phyloP scores from a whole-genome alignment of 495 filamentous ascomycete genomes.

The Immersiella caudata region DNA sequence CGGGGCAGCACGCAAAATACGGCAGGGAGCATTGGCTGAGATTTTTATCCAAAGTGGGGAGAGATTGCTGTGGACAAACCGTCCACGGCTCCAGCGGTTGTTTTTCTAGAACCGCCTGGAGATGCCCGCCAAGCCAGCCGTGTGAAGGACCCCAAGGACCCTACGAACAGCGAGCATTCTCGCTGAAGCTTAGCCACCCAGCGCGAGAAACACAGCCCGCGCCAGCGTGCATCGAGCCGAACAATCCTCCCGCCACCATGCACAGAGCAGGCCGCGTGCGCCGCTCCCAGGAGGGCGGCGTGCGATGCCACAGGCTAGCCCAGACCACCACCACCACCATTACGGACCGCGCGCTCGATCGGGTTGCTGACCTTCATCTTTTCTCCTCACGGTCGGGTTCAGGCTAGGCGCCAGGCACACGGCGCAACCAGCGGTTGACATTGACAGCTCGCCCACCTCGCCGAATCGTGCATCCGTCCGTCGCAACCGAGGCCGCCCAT shows the following conservation, averaged over 20 bases:
- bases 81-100: slow-evolving; percentile 23
- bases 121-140: slow-evolving; percentile 1
- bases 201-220: neutral
- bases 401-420: slow-evolving; percentile 1
- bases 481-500: slow-evolving; percentile 12
- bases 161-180: neutral
- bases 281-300: neutral
- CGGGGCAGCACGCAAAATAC: slow-evolving; percentile 21
- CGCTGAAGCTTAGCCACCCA: slow-evolving; percentile 10
- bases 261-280: neutral
- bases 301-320: neutral
- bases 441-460: slow-evolving; percentile 4
- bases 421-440: neutral
- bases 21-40: slow-evolving; percentile 22
- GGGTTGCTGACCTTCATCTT: neutral
- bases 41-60: slow-evolving; percentile 42
- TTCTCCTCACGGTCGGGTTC: slow-evolving; percentile 13
- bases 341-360: neutral
- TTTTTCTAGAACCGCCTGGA: slow-evolving; percentile 31
- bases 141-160: slow-evolving; percentile 20
- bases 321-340: slow-evolving; percentile 7
- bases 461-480: slow-evolving; percentile 28
- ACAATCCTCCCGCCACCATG: neutral
- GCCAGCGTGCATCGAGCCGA: neutral
- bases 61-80: slow-evolving; percentile 26